Evolutionary conservation across 164 flowering plant species (phyloP).

Genomic region (Magnolia sinica): DNA sequence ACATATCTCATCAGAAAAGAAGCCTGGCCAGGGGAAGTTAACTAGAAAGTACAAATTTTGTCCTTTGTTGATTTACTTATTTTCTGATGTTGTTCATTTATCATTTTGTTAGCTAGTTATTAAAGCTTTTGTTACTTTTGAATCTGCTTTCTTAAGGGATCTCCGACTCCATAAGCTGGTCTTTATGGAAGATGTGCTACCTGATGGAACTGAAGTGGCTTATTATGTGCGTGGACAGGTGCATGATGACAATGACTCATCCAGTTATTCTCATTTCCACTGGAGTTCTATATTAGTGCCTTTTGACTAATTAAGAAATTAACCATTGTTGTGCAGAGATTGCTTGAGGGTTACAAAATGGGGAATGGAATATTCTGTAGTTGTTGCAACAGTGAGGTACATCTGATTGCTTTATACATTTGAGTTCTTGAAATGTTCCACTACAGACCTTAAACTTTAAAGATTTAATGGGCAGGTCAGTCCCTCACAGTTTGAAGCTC

Average conservation of each 20-base stretch:
- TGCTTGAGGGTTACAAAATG: slow-evolving; percentile 63
- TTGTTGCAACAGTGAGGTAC: slow-evolving; percentile 73
- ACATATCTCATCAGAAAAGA: slow-evolving; percentile 7
- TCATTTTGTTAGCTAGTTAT: background rate
- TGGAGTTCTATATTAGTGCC: background rate
- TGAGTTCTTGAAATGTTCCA: background rate
- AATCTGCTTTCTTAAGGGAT: slow-evolving; percentile 45
- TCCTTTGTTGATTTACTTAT: background rate
- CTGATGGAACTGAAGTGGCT: slow-evolving; percentile 81
- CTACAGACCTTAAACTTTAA: slow-evolving; percentile 12
- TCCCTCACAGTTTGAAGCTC: slow-evolving; percentile 91
- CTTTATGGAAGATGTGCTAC: slow-evolving; percentile 60
- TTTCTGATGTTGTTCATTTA: background rate
- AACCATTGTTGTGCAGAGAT: slow-evolving; percentile 41
- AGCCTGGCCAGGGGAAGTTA: slow-evolving; percentile 48
- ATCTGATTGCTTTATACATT: background rate
- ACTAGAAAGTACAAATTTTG: slow-evolving; percentile 66
- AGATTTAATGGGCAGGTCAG: slow-evolving; percentile 62
- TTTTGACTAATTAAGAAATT: slow-evolving; percentile 6
- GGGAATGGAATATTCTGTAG: slow-evolving; percentile 65
- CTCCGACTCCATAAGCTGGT: slow-evolving; percentile 73
- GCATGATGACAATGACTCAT: slow-evolving; percentile 11
- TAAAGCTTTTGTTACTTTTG: slow-evolving; percentile 5
- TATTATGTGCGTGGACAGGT: slow-evolving; percentile 78
- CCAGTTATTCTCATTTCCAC: background rate